Conservation (phyloP, 2,329 filamentous ascomycete species). For the Hymenoscyphus repandus region DNA sequence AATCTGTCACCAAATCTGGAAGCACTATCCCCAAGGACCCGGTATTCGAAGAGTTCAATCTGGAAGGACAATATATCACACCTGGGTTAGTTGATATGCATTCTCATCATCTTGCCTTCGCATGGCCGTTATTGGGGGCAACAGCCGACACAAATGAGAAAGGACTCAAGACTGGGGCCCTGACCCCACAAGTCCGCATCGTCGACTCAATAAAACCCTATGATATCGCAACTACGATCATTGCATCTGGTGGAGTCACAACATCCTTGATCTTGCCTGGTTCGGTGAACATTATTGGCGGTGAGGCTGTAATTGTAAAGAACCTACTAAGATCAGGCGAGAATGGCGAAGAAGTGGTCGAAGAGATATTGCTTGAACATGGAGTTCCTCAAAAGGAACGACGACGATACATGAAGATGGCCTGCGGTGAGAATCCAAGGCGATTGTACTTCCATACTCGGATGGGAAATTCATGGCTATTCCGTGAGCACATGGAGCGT, state of each 20-base stretch:
- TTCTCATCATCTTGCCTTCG: constrained; percentile 35
- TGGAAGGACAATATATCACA: constrained; percentile 37
- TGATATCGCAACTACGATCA: constrained; percentile 34
- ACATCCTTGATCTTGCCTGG: constrained; percentile 42
- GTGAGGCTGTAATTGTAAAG: constrained; percentile 39
- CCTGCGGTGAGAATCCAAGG: constrained; percentile 42
- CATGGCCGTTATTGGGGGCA: constrained; percentile 33
- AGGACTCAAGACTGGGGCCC: constrained; percentile 28
- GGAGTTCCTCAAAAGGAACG: constrained; percentile 32
- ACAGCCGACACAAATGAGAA: constrained; percentile 37
- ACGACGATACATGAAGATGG: constrained; percentile 40
- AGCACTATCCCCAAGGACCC: constrained; percentile 14
- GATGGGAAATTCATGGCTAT: constrained; percentile 37
- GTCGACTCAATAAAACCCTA: constrained; percentile 39
- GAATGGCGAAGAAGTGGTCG: constrained; percentile 35
- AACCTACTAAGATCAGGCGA: constrained; percentile 34
- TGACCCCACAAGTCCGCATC: constrained; percentile 36
- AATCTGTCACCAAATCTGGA: constrained; percentile 25
- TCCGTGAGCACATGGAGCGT: constrained; percentile 36
- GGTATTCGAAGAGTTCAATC: constrained; percentile 19
- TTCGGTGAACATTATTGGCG: constrained; percentile 41
- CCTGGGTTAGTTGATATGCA: constrained; percentile 43
- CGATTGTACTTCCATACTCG: constrained; percentile 34
- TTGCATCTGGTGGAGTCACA: constrained; percentile 41
- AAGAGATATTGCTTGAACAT: constrained; percentile 38